Evolutionary conservation across 192 early-diverging fungal genomes (phyloP), one percentile per base, ranked within the genome.

Genomic region (Spizellomyces punctatus): DNA sequence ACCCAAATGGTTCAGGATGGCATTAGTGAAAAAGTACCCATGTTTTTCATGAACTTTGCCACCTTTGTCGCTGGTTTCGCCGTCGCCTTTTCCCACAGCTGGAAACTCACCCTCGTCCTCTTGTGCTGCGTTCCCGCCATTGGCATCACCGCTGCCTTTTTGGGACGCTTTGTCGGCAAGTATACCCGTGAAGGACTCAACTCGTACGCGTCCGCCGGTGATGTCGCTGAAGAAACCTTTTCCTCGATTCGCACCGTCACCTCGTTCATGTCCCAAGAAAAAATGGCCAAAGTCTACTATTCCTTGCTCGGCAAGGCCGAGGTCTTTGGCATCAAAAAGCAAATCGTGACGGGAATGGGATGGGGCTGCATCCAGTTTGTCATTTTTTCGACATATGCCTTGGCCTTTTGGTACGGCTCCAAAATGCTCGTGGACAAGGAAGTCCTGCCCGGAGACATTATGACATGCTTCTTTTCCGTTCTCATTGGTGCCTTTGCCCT

Each of bases 391-490:
- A 74, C 69, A 36, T 75, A 72, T 63, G 70, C 63, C 2, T 64
- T 78, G 16, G 76, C 78, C n/a, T 81, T 88, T 58, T 70, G 67
- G 59, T 91, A 83, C 69, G 91, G 91, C 49, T 75, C 78, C 16
- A 78, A 66, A 4, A 56, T 88, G 19, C 77, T 93, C 4, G 62
- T 76, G 4, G 27, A 77, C 19, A 76, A 78, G n/a, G 62, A 73
- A 47, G 75, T 87, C 63, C 66, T 21, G 43, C 81, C 80, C 56
- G 78, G 78, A 0, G 63, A 76, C 19, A 90, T 96, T 27, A 76
- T 95, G 22, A 92, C 88, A 65, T 92, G 93, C 50, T 97, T 98
- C 74, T 94, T 96, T 76, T 83, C 92, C 50, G 85, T 98, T 76
- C 84, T 96, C 5, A 91, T 96, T 47, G 95, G 95, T 64, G 81